Evolutionary conservation across 192 early-diverging fungal species (phyloP), one percentile per base, ranked within the genome.

Genomic region (Diversispora eburnea): DNA sequence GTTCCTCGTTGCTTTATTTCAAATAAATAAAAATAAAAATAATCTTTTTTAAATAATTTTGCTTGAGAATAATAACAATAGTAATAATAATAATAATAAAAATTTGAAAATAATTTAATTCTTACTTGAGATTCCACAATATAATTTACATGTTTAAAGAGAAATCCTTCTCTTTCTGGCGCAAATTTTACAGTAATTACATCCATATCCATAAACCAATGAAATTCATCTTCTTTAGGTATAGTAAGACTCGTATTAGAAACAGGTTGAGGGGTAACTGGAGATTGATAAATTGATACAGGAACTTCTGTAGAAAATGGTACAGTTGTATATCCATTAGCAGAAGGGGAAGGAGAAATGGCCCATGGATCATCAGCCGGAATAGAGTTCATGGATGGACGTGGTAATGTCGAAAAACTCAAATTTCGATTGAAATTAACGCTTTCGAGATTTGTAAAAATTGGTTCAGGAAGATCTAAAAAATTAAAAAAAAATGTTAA

Each of bases 131-230:
- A 90, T 47, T 91, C 84, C 39, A 97, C 81, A 69, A 92, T 86
- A 76, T 97, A 97, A 72, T 93, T 95, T 12, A 91, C 88, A 77
- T 95, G 92, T 73, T 94, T 97, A 55, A 82, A 84, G 17, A 88
- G 72, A 67, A 82, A 80, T 0, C 86, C 88, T 69, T 85, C 83
- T 51, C 80, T 84, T 66, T 83, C 78, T 8, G 81, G 80, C 5
- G 82, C 79, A 76, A 83, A 79, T 2, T 80, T 78, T 3, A 90
- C 83, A 48, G 77, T 78, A 60, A 90, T 84, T 2, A 78, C 69
- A 70, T 90, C 89, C 42, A 81, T 39, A 70, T 90, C 76, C 47
- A 82, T 42, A 72, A 86, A 88, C 84, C 87, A 88, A 19, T 82
- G 79, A 42, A 82, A 83, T 49, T 80, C 77, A 10, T 85, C 80